Base-by-base conservation (phyloP, 805 yeast genomes). In the Kodamaea kakaduensis region DNA sequence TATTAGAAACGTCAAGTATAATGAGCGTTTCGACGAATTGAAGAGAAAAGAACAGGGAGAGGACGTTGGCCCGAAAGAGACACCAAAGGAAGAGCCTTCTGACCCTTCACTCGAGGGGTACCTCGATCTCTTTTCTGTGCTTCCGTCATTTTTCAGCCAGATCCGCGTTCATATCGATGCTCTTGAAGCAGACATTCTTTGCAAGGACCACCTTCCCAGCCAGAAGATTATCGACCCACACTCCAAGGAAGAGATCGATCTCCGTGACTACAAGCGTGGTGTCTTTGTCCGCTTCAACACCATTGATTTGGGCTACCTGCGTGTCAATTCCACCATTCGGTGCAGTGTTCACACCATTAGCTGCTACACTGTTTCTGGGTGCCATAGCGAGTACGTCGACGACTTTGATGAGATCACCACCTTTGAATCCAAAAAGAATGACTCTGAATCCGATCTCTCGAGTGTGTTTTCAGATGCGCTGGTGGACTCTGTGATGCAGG, bases 161-260 rank as follows among this genome's bases (percentile, higher is more conserved):
- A 36, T 66, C 18, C 55, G 52, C 38, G 24, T 61, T 12, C 48
- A 48, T n/a, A 42, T 60, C 6, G 34, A 54, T 3, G 42, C 48
- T 20, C 23, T 64, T 10, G 61, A 58, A 42, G 51, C 59, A 1
- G 62, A 61, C 29, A 51, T 67, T 3, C 51, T 61, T 9, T 66
- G 71, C 41, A 64, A 64, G 34, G 72, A 67, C 36, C 59, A 59
- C 6, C 47, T 67, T 12, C 73, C 73, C 0, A 49, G 54, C 34
- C 59, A 59, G 32, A 36, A 41, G 2, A 42, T 59, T 9, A 43
- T 31, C 19, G 61, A 59, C 30, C 49, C 51, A 5, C 37, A 36
- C 1, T 31, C 52, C 1, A 48, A 46, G 2, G 41, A 56, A 16
- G 53, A 59, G 5, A 42, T 61, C 17, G 64, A 67, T 37, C 45